These are phyloP conservation scores for Inonotus hispidus DNA, from an alignment of 1,284 basidiomycete genomes.

Conservation along the genomic window DNA sequence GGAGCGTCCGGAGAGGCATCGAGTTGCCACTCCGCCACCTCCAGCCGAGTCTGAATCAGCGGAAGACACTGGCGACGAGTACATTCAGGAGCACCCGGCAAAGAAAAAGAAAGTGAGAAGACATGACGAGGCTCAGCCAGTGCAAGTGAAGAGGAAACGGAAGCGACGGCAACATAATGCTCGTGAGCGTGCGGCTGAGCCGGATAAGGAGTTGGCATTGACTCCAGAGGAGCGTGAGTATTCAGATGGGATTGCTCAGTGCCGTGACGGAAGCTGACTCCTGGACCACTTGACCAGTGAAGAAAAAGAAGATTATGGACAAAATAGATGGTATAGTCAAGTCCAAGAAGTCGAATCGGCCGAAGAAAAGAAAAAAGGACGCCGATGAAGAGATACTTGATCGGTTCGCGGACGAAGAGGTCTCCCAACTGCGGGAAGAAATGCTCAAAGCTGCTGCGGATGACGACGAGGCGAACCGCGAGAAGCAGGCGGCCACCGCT, in stretches of 20 bases:
- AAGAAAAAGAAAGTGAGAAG: slow-evolving; percentile 44
- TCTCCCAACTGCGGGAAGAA: slow-evolving; percentile 74
- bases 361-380: slow-evolving; percentile 66
- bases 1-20: slow-evolving; percentile 25
- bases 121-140: slow-evolving; percentile 32
- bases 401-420: slow-evolving; percentile 87
- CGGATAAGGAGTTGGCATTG: slow-evolving; percentile 38
- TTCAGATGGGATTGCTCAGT: too few species aligned
- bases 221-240: too few species aligned
- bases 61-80: slow-evolving; percentile 63
- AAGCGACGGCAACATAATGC: slow-evolving; percentile 40
- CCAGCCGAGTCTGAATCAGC: slow-evolving; percentile 50
- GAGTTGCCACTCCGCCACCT: slow-evolving; percentile 25
- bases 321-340: slow-evolving; percentile 84
- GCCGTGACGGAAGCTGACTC: not conserved
- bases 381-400: slow-evolving; percentile 77
- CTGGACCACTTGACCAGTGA: slow-evolving; percentile 28
- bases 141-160: slow-evolving; percentile 43
- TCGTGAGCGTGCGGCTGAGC: slow-evolving; percentile 40
- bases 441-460: slow-evolving; percentile 88
- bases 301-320: slow-evolving; percentile 59
- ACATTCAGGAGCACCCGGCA: slow-evolving; percentile 47
- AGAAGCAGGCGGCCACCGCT: slow-evolving; percentile 79
- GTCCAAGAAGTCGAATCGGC: slow-evolving; percentile 60
- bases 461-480: slow-evolving; percentile 77